Evolutionary conservation across 2,329 filamentous ascomycete genomes (phyloP).

Genomic region (Cladosporium colombiae): DNA sequence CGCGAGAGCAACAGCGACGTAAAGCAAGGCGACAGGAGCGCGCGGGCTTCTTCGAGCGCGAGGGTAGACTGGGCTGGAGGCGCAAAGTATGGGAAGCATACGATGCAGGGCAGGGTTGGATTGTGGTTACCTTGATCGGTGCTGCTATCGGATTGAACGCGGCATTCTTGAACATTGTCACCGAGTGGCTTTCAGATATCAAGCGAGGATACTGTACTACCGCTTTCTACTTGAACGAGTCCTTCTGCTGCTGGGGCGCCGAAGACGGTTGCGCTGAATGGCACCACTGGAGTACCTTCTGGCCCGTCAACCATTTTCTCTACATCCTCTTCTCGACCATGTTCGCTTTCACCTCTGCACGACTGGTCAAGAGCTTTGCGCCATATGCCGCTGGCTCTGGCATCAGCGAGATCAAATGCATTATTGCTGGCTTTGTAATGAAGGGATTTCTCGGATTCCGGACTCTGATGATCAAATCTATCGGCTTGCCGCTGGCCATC

Average conservation of each 20-base stretch:
- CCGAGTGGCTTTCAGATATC: constrained; percentile 94
- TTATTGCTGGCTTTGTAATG: constrained; percentile 98
- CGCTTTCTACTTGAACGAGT: constrained; percentile 95
- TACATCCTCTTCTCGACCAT: constrained; percentile 78
- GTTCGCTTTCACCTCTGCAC: constrained; percentile 80
- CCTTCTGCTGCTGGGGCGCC: constrained; percentile 96
- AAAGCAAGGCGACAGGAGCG: constrained; percentile 73
- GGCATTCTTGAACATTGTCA: constrained; percentile 89
- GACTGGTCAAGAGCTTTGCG: constrained; percentile 84
- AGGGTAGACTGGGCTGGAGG: constrained; percentile 73
- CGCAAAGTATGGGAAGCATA: constrained; percentile 82
- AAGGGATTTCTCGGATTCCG: constrained; percentile 92
- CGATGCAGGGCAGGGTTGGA: constrained; percentile 96
- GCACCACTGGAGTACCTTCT: constrained; percentile 82
- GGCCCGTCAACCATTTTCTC: constrained; percentile 77
- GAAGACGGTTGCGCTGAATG: constrained; percentile 86
- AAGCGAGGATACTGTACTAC: constrained; percentile 96
- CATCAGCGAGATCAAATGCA: constrained; percentile 99
- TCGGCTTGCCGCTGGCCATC: constrained; percentile 87
- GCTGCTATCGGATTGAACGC: constrained; percentile 92
- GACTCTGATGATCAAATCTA: constrained; percentile 91
- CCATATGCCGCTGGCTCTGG: constrained; percentile 96
- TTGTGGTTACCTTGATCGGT: constrained; percentile 91
- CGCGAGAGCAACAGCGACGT: constrained; percentile 81
- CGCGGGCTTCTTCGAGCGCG: constrained; percentile 69